Conservation (phyloP, 331 rosid species). For the Rhamnella rubrinervis region DNA sequence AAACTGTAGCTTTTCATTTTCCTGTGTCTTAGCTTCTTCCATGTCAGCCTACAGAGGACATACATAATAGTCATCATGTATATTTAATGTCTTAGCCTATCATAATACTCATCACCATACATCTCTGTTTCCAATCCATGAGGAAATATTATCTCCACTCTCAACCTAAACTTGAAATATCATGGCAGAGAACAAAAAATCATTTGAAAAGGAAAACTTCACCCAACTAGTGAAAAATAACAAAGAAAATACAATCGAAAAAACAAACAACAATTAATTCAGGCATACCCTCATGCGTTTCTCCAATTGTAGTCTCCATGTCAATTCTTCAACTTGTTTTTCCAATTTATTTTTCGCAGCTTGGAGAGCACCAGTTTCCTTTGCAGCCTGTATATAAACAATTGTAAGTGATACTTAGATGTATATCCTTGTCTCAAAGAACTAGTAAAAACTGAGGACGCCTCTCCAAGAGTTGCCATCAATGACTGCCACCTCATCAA, state of each 20-base stretch:
- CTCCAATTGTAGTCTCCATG: constrained; percentile 96
- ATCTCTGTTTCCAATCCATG: too few relatives aligned
- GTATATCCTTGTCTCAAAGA: too few relatives aligned
- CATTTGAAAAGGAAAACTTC: too few relatives aligned
- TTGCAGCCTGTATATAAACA: constrained; percentile 73
- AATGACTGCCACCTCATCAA: too few relatives aligned
- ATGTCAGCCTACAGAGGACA: constrained; percentile 59
- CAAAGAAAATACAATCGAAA: not conserved
- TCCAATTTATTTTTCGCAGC: constrained; percentile 99
- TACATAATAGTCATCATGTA: not conserved
- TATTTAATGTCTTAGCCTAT: not conserved
- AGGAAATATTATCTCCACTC: too few relatives aligned
- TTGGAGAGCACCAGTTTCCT: constrained; percentile 99
- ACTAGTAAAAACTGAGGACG: not conserved
- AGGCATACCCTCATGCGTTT: constrained; percentile 83
- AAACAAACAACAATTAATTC: not conserved
- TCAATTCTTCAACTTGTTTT: constrained; percentile 95
- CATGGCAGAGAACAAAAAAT: too few relatives aligned
- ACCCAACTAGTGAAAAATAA: not conserved
- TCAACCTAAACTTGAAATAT: too few relatives aligned
- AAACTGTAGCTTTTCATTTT: constrained; percentile 77
- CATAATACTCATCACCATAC: too few relatives aligned
- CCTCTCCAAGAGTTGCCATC: not conserved
- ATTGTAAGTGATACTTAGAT: not conserved
- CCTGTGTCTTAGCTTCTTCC: constrained; percentile 86